phyloP scores from a whole-genome alignment of 495 filamentous ascomycete species.

The Pseudoneurospora amorphoporcata region DNA sequence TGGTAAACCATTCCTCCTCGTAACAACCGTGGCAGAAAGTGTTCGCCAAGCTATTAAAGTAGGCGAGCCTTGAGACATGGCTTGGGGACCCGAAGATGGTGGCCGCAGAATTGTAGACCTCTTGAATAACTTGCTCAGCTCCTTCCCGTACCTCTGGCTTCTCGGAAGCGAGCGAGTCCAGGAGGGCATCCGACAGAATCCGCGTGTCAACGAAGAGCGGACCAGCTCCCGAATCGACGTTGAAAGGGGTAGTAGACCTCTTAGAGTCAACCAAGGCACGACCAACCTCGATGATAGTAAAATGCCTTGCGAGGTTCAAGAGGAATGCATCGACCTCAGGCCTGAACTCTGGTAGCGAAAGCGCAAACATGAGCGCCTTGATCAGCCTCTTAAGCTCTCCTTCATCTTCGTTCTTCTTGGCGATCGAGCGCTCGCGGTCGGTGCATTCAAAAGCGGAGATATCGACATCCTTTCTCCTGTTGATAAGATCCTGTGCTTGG shows the following conservation, averaged over 20 bases:
- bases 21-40: slow-evolving; percentile 90
- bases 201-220: slow-evolving; percentile 72
- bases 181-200: slow-evolving; percentile 79
- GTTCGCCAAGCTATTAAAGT: slow-evolving; percentile 71
- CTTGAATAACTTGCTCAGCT: slow-evolving; percentile 66
- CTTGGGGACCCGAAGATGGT: slow-evolving; percentile 67
- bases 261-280: slow-evolving; percentile 65
- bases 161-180: slow-evolving; percentile 80
- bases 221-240: slow-evolving; percentile 77
- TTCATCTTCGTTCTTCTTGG: slow-evolving; percentile 79
- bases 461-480: slow-evolving; percentile 51
- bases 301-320: slow-evolving; percentile 73
- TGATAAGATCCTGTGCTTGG: slow-evolving; percentile 75
- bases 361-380: slow-evolving; percentile 78
- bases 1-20: slow-evolving; percentile 96
- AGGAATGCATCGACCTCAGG: slow-evolving; percentile 62
- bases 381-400: slow-evolving; percentile 70
- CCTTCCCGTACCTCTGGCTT: slow-evolving; percentile 66
- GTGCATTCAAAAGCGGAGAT: slow-evolving; percentile 56
- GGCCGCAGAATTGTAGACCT: slow-evolving; percentile 65
- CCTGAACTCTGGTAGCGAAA: slow-evolving; percentile 69
- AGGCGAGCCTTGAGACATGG: slow-evolving; percentile 60
- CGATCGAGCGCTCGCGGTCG: slow-evolving; percentile 68
- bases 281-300: slow-evolving; percentile 84
- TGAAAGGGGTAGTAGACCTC: slow-evolving; percentile 62